Conservation (phyloP, 1,284 basidiomycete species). For the Apiotrichum porosum region DNA sequence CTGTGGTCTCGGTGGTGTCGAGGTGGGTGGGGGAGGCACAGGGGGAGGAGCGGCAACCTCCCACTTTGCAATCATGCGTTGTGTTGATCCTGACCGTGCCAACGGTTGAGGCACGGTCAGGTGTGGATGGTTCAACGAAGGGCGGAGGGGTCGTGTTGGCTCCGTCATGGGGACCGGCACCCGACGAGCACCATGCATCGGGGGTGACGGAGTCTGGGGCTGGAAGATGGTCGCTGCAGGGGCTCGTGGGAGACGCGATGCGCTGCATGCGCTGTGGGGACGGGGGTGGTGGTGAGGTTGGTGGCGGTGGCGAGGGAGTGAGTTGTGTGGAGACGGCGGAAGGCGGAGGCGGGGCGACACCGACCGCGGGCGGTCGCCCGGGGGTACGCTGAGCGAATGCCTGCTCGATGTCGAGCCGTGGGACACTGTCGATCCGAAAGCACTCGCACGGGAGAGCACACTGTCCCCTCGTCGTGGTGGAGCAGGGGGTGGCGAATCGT, state of each 20-base stretch:
- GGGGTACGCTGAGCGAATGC: too few relatives aligned
- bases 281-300: not conserved
- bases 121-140: not conserved
- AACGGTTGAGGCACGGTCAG: not conserved
- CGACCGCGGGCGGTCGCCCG: not conserved
- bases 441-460: too few relatives aligned
- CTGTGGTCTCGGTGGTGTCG: too few relatives aligned
- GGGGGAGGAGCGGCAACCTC: not conserved
- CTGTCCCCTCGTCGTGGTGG: too few relatives aligned
- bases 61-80: not conserved
- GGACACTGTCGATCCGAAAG: too few relatives aligned
- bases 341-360: conserved; percentile 3
- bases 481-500: too few relatives aligned
- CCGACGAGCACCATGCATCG: too few relatives aligned
- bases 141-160: not conserved
- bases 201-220: too few relatives aligned
- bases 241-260: not conserved
- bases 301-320: not conserved
- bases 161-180: not conserved
- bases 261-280: not conserved
- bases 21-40: too few relatives aligned
- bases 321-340: conserved; percentile 1
- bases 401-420: too few relatives aligned
- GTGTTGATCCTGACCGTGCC: not conserved
- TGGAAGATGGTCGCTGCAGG: too few relatives aligned